Evolutionary conservation across 2,329 filamentous ascomycete genomes (phyloP).

Genomic region (Sporothrix inflata): DNA sequence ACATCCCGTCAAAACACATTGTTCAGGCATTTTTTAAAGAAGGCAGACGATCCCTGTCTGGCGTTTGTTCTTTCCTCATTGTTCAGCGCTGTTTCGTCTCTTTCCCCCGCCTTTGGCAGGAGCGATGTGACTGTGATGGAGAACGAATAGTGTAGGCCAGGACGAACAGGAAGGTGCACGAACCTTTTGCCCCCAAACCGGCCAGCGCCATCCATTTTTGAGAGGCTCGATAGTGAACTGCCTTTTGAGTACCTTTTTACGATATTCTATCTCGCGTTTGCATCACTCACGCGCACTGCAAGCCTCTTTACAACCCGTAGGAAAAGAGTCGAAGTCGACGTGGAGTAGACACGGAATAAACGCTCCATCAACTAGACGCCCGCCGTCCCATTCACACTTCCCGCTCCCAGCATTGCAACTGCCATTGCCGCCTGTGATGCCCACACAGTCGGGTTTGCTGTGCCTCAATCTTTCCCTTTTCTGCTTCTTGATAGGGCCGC

Average conservation of each 20-base stretch:
- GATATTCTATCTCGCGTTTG: not conserved
- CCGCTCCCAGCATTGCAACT: conserved; percentile 13
- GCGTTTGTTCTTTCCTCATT: not conserved
- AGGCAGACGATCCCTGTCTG: not conserved
- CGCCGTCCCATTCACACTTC: not conserved
- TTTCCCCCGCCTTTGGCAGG: conserved; percentile 21
- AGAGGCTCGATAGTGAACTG: not conserved
- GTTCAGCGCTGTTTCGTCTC: not conserved
- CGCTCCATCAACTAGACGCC: not conserved
- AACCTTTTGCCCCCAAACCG: not conserved
- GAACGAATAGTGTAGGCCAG: not conserved
- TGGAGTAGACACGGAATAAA: not conserved
- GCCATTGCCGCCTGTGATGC: conserved; percentile 15
- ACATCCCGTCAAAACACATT: not conserved
- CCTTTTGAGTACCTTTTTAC: not conserved
- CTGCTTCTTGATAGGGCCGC: not conserved
- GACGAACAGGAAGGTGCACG: conserved; percentile 21
- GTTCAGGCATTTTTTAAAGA: not conserved
- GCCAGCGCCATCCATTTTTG: not conserved
- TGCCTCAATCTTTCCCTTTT: not conserved
- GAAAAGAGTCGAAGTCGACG: not conserved
- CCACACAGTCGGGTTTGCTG: conserved; percentile 16
- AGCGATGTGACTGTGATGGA: conserved; percentile 18
- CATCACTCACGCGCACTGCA: too few relatives aligned
- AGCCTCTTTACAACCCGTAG: not conserved